phyloP scores from a whole-genome alignment of 192 early-diverging fungal species.

The Chytriomyces sp. region DNA sequence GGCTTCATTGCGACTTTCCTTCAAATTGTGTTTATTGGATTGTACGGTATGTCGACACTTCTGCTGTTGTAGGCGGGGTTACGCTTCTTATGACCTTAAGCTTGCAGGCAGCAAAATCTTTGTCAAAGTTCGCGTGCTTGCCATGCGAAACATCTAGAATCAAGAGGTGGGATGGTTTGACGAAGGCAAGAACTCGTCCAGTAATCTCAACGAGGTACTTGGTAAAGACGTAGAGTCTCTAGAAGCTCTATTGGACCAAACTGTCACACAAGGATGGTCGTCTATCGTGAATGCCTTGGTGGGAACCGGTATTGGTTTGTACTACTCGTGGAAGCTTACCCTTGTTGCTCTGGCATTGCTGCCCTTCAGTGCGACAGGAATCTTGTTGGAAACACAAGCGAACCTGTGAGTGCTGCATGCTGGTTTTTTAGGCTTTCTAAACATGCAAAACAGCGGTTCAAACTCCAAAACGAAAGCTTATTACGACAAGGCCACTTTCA shows the following conservation, averaged over 20 bases:
- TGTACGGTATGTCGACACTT: conserved; percentile 64
- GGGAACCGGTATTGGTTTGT: conserved; percentile 46
- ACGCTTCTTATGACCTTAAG: not conserved
- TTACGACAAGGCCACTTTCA: conserved; percentile 78
- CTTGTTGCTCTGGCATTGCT: conserved; percentile 59
- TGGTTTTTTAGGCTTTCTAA: too few relatives aligned
- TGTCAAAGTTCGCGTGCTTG: conserved; percentile 53
- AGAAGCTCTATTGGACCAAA: conserved; percentile 16
- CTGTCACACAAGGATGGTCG: conserved; percentile 38
- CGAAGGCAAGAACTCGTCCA: conserved; percentile 67
- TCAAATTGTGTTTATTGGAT: conserved; percentile 55
- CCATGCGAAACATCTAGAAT: conserved; percentile 72
- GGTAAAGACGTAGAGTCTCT: conserved; percentile 56
- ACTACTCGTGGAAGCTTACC: conserved; percentile 79
- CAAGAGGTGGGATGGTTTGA: conserved; percentile 93
- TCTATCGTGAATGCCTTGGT: conserved; percentile 40
- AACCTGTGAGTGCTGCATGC: not conserved
- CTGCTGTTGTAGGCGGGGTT: conserved; percentile 45
- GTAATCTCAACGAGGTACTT: conserved; percentile 43
- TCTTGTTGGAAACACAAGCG: conserved; percentile 34
- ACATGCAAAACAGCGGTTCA: not conserved
- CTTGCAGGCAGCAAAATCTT: conserved; percentile 13
- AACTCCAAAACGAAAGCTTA: conserved; percentile 62
- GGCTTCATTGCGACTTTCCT: conserved; percentile 54
- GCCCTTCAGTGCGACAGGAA: conserved; percentile 40